Percentiles rank a stretch among this genome's conserved stretches.
Conservation (phyloP, 2,329 filamentous ascomycete genomes). For the Cladosporium sp. region DNA sequence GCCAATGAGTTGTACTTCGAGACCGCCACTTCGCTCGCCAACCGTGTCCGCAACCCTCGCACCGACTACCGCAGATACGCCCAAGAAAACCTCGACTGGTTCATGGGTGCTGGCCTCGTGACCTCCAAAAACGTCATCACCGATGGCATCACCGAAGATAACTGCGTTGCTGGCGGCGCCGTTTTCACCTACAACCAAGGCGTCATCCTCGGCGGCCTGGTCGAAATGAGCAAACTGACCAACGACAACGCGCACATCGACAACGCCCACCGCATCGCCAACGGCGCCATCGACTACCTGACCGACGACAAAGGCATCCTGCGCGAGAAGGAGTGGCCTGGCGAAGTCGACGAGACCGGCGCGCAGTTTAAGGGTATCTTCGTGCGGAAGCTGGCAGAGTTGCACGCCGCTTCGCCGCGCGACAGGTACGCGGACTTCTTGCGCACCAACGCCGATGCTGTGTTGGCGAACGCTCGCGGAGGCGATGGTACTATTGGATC, state of each 20-base stretch:
- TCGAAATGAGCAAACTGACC: conserved; percentile 51
- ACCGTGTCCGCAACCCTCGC: conserved; percentile 44
- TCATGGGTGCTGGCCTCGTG: conserved; percentile 49
- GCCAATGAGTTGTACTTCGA: conserved; percentile 57
- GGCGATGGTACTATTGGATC: conserved; percentile 52
- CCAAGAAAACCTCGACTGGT: conserved; percentile 52
- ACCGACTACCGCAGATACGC: conserved; percentile 48
- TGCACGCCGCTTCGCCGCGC: conserved; percentile 54
- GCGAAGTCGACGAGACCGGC: conserved; percentile 40
- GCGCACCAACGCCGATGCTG: conserved; percentile 59
- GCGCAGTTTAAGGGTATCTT: conserved; percentile 73
- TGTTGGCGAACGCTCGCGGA: conserved; percentile 63
- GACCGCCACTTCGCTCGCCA: conserved; percentile 55
- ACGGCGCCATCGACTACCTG: conserved; percentile 40
- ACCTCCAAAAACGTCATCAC: conserved; percentile 48
- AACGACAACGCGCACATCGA: conserved; percentile 35
- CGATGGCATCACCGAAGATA: conserved; percentile 47
- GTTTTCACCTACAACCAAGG: conserved; percentile 62
- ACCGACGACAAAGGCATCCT: conserved; percentile 40
- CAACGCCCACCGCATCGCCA: conserved; percentile 39
- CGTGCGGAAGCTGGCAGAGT: conserved; percentile 61
- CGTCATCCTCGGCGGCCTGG: conserved; percentile 59
- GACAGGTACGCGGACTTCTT: conserved; percentile 56
- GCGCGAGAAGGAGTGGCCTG: conserved; percentile 34
- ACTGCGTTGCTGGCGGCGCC: conserved; percentile 42